Evolutionary conservation across 352 stramenopile species (phyloP), one percentile per base, ranked within the genome.

Genomic region (Phytopythium ostracodes): DNA sequence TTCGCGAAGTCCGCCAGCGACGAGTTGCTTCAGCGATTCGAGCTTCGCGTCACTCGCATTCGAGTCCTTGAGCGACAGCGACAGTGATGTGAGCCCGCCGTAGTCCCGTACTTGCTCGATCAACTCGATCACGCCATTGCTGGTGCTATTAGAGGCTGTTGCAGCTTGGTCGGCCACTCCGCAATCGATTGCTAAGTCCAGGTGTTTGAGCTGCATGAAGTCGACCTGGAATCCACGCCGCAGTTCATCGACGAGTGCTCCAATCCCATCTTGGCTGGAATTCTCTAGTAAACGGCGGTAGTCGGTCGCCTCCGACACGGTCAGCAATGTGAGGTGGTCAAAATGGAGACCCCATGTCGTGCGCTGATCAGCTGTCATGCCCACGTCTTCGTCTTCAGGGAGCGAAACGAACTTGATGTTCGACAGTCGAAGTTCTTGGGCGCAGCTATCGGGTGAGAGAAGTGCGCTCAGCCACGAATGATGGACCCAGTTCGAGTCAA

Each of bases 401-500:
- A 51, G 56, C 60, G 51, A 76, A 74, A 29, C 24, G 5, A 78
- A 74, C 33, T 60, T 72, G 64, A 78, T 73, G 20, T 78, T 59
- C 12, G 67, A 54, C 18, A 81, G 56, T 17, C 68, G 43, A 24
- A 90, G 57, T 31, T 70, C 72, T 59, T 79, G 64, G 20, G 87
- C 61, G 36, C 71, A 75, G 40, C 71, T 85, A 14, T 75, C 78
- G 7, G 77, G 66, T 29, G 77, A 67, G 22, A 90, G 87, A 20
- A 90, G 66, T 57, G 73, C 69, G 65, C 87, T 84, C 12, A 90
- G 50, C 64, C 84, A 74, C 38, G 73, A 64, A 44, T 71, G 81
- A 58, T 68, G 65, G 65, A 82, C 73, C 59, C 58, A 85, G 56
- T 88, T 88, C 11, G 71, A 86, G 20, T 71, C 75, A 60, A 90